Percentiles rank a stretch among this genome's conserved stretches.
Conservation (phyloP, 257 asterid species). For the Ehretia macrophylla region DNA sequence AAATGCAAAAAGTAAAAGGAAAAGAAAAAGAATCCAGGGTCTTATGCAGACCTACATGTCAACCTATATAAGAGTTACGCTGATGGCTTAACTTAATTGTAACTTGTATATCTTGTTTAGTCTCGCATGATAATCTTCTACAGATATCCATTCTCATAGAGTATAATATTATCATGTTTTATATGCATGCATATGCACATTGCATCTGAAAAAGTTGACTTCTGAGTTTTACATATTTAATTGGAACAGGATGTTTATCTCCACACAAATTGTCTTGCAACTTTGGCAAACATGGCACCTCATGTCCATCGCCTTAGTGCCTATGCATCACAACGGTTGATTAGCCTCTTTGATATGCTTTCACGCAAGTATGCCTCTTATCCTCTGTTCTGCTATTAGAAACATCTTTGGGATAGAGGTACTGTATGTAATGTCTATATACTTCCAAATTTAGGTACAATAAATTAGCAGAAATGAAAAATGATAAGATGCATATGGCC, state of each 20-base stretch:
- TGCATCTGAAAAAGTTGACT: too few relatives aligned
- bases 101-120: too few relatives aligned
- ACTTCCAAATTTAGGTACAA: slow-evolving; percentile 58
- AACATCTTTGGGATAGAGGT: not conserved
- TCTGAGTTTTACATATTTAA: slow-evolving; percentile 17
- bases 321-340: slow-evolving; percentile 90
- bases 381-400: slow-evolving; percentile 6
- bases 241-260: slow-evolving; percentile 84
- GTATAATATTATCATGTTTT: too few relatives aligned
- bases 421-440: not conserved
- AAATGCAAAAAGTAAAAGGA: too few relatives aligned
- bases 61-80: too few relatives aligned
- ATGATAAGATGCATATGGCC: slow-evolving; percentile 57
- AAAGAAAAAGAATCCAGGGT: too few relatives aligned
- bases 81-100: too few relatives aligned
- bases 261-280: slow-evolving; percentile 88
- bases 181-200: not conserved
- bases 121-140: too few relatives aligned
- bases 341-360: slow-evolving; percentile 96
- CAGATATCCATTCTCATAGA: too few relatives aligned
- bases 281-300: slow-evolving; percentile 94
- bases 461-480: slow-evolving; percentile 84
- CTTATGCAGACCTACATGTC: too few relatives aligned
- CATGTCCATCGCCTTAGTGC: slow-evolving; percentile 82
- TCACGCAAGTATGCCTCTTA: slow-evolving; percentile 81